Evolutionary conservation across 108 stramenopile genomes (phyloP).

Genomic region (Pseudonitzschia multiseries): DNA sequence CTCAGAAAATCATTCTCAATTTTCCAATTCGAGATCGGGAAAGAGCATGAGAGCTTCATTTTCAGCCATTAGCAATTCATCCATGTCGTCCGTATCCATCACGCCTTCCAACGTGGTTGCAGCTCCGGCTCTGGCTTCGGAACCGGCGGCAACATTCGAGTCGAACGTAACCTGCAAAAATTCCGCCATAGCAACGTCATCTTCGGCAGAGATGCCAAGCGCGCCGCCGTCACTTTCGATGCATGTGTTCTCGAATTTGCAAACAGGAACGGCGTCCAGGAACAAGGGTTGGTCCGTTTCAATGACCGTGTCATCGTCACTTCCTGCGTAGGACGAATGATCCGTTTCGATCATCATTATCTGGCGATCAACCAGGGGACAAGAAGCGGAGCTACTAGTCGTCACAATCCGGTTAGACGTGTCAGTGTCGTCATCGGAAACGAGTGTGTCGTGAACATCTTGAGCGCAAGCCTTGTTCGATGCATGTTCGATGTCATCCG

Average conservation of each 20-base stretch:
- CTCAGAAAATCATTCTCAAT: not conserved
- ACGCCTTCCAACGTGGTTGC: not conserved
- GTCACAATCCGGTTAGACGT: not conserved
- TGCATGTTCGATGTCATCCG: not conserved
- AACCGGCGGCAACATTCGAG: not conserved
- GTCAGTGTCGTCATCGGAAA: slow-evolving; percentile 14
- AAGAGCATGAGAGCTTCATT: slow-evolving; percentile 7
- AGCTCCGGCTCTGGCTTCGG: not conserved
- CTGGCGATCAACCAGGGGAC: not conserved
- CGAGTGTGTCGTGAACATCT: not conserved
- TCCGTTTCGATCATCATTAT: not conserved
- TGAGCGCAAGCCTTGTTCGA: not conserved
- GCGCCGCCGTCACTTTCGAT: not conserved
- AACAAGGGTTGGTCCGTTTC: slow-evolving; percentile 13
- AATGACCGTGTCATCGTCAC: slow-evolving; percentile 7
- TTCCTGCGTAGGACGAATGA: slow-evolving; percentile 5
- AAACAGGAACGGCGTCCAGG: not conserved
- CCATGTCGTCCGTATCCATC: not conserved
- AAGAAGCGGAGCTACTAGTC: not conserved
- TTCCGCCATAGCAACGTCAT: not conserved
- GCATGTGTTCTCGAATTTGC: not conserved
- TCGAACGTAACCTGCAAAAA: slow-evolving; percentile 9
- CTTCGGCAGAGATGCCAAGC: not conserved
- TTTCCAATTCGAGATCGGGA: not conserved
- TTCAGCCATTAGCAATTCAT: slow-evolving; percentile 1